Evolutionary conservation across 2,329 filamentous ascomycete genomes (phyloP).

Genomic region (Byssoonygena ceratinophila): DNA sequence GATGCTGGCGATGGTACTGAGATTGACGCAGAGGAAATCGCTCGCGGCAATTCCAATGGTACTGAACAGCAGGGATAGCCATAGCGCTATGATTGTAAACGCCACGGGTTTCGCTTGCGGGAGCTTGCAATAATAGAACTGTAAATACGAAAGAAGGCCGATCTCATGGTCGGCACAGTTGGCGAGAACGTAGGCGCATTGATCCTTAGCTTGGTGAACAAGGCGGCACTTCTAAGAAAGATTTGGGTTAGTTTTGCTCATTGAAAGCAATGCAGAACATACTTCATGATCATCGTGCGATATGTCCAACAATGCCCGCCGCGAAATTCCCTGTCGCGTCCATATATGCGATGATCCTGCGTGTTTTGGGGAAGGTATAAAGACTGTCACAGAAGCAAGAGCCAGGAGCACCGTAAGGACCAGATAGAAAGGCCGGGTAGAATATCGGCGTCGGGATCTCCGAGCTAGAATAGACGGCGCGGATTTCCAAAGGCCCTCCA

Average conservation of each 20-base stretch:
- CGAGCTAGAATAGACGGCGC: slow-evolving; percentile 7
- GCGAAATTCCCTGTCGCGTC: slow-evolving; percentile 22
- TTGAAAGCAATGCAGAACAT: neutral
- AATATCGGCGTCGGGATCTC: slow-evolving; percentile 28
- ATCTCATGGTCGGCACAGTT: slow-evolving; percentile 86
- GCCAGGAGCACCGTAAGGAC: slow-evolving; percentile 32
- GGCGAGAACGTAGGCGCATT: slow-evolving; percentile 73
- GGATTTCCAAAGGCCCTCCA: slow-evolving; percentile 9
- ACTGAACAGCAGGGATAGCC: slow-evolving; percentile 83
- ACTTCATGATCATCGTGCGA: slow-evolving; percentile 13
- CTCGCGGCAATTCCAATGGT: slow-evolving; percentile 96
- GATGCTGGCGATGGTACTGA: slow-evolving; percentile 81
- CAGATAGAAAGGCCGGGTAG: slow-evolving; percentile 39
- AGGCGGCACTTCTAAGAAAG: slow-evolving; percentile 53
- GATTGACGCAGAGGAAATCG: slow-evolving; percentile 95
- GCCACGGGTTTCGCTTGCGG: slow-evolving; percentile 59
- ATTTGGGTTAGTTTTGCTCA: neutral
- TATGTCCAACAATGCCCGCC: neutral
- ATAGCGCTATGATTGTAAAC: slow-evolving; percentile 66
- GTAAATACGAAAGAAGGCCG: slow-evolving; percentile 77
- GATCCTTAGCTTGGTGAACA: slow-evolving; percentile 64
- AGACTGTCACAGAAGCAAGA: slow-evolving; percentile 27
- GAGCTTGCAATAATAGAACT: slow-evolving; percentile 79
- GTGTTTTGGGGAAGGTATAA: slow-evolving; percentile 5
- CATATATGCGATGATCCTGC: neutral